Base-by-base conservation (phyloP, 2,329 filamentous ascomycete species). In the Dothideomycetidae sp. region DNA sequence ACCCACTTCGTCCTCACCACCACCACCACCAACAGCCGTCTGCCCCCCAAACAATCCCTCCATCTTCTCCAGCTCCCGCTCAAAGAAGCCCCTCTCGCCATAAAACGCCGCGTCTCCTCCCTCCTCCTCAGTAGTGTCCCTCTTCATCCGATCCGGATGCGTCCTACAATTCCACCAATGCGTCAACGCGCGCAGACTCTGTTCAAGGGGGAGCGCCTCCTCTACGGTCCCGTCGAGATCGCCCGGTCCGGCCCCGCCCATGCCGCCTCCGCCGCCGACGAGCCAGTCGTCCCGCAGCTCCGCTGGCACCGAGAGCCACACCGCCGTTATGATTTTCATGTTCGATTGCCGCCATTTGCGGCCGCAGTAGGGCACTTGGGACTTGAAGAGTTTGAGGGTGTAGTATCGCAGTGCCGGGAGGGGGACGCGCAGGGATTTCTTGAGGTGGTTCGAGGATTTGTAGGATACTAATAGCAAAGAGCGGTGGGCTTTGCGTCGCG, bases 341-440 rank as follows among this genome's bases (percentile, higher is more conserved):
- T 98, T 96, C 49, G 77, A 78, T 62, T 96, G 90, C 10, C 90
- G 78, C 90, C 90, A 98, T 63, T 98, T 98, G 30, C 90, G 78
- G 14, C 90, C 88, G 58, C 88, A 96, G 65, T 93, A 98, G 1
- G 90, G 90, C 3, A 98, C 90, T 59, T 98, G 90, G 43, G 85
- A 90, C 60, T 98, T 98, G 75, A 96, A 96, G 0, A 98, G 71
- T 61, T 98, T 98, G 48, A 98, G 73, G 0, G 90, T 93, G 63
- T 96, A 96, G 30, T 93, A 75, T 4, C 90, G 77, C 29, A 98
- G 68, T 51, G 84, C 73, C 2, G 78, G 78, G 52, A 98, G 84
- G 0, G 88, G 88, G 14, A 94, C 80, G 48, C 90, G 88, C 11
- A 98, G 73, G 4, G 81, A 78, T 58, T 93, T 94, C 50, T 85